Conservation (phyloP, 75 land plant species). For the Selaginella moellendorffii region DNA sequence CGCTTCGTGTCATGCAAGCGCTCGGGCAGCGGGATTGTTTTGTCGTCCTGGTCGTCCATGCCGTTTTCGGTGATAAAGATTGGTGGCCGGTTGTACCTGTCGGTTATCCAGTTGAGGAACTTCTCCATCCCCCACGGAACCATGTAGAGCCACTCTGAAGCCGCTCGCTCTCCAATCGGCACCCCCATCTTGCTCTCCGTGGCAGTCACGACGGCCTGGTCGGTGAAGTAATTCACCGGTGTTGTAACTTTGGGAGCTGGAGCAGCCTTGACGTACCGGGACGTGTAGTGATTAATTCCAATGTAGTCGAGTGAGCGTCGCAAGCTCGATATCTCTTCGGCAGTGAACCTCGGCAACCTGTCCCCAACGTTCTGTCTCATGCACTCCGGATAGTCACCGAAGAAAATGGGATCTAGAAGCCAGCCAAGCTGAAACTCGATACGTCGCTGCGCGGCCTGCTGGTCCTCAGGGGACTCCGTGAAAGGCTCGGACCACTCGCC, state of each 20-base stretch:
- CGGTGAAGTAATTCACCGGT: slow-evolving; percentile 50
- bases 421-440: slow-evolving; percentile 70
- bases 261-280: slow-evolving; percentile 27
- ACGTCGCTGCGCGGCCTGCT: slow-evolving; percentile 58
- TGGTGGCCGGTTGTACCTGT: slow-evolving; percentile 42
- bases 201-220: slow-evolving; percentile 33
- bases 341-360: slow-evolving; percentile 44
- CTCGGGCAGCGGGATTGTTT: slow-evolving; percentile 23
- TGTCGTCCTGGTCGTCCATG: slow-evolving; percentile 41
- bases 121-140: slow-evolving; percentile 78
- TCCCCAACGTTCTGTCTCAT: slow-evolving; percentile 44
- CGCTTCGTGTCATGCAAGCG: slow-evolving; percentile 35
- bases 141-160: slow-evolving; percentile 69
- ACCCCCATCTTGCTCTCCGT: slow-evolving; percentile 19
- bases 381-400: slow-evolving; percentile 48
- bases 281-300: slow-evolving; percentile 65
- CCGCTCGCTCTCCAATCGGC: slow-evolving; percentile 32
- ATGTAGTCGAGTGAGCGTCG: slow-evolving; percentile 65
- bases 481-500: slow-evolving; percentile 77
- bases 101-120: slow-evolving; percentile 38
- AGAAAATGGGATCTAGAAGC: slow-evolving; percentile 61
- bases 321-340: slow-evolving; percentile 22
- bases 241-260: neutral
- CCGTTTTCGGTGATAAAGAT: slow-evolving; percentile 81
- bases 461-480: slow-evolving; percentile 39